phyloP scores from a whole-genome alignment of 345 rosid species.

The Moricandia moricandioides region DNA sequence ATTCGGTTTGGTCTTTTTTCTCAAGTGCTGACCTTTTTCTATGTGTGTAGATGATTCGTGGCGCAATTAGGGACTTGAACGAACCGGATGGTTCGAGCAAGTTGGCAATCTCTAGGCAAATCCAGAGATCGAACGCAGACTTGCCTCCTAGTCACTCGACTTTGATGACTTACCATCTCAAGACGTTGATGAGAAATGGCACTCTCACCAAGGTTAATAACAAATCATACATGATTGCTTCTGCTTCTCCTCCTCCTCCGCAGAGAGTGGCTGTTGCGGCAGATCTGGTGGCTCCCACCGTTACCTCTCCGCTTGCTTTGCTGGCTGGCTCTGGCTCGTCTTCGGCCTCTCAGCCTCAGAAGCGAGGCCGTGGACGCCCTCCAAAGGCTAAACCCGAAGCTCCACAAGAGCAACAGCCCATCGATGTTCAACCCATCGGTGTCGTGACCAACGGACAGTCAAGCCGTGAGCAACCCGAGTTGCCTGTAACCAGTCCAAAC shows the following conservation, averaged over 20 bases:
- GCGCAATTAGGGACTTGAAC: conserved; percentile 67
- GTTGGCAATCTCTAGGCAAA: conserved; percentile 67
- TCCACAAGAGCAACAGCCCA: background rate
- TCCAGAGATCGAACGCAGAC: conserved; percentile 43
- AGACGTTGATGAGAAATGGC: conserved; percentile 56
- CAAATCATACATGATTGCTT: conserved; percentile 58
- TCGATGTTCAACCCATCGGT: background rate
- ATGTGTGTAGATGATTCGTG: conserved; percentile 55
- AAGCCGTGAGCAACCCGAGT: background rate
- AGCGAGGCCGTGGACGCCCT: conserved; percentile 60
- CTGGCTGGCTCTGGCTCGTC: conserved; percentile 1
- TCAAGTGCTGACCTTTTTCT: background rate
- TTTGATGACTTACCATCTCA: conserved; percentile 62
- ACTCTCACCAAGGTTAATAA: conserved; percentile 52
- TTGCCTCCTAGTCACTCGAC: conserved; percentile 53
- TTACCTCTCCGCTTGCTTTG: background rate
- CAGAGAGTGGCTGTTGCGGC: conserved; percentile 13
- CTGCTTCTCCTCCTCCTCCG: background rate
- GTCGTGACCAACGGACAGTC: background rate
- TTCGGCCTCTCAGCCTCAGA: conserved; percentile 38
- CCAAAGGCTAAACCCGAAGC: conserved; percentile 42
- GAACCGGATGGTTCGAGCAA: conserved; percentile 78
- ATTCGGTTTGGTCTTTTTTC: background rate
- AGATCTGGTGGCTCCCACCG: background rate
- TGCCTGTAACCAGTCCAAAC: background rate